Evolutionary conservation across 345 rosid species (phyloP).

Genomic region (Populus euphratica): DNA sequence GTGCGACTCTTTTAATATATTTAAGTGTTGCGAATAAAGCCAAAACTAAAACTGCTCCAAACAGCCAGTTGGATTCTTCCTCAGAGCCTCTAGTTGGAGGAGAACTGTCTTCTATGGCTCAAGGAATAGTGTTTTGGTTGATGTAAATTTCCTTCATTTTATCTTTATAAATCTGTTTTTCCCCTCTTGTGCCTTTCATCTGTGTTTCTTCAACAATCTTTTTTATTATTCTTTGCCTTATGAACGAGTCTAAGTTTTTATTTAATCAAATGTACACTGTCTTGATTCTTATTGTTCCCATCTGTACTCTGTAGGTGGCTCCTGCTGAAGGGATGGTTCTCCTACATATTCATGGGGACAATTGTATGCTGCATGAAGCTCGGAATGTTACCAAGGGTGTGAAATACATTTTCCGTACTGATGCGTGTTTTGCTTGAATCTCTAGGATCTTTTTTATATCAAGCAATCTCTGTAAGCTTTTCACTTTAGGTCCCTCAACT

Average conservation of each 20-base stretch:
- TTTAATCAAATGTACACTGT: background rate
- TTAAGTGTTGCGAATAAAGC: constrained; percentile 57
- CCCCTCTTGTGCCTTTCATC: background rate
- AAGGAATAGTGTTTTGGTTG: constrained; percentile 69
- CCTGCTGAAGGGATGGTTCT: constrained; percentile 94
- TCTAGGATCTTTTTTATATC: background rate
- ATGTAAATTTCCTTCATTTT: constrained; percentile 39
- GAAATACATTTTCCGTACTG: constrained; percentile 88
- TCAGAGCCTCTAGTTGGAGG: constrained; percentile 70
- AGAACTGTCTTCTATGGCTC: constrained; percentile 89
- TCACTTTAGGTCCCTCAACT: background rate
- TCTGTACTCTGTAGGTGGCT: constrained; percentile 52
- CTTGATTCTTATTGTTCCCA: background rate
- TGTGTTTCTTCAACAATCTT: background rate
- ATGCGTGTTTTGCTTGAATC: constrained; percentile 80
- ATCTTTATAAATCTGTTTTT: background rate
- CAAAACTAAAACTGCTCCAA: constrained; percentile 40
- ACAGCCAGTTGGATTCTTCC: constrained; percentile 36
- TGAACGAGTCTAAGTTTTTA: background rate
- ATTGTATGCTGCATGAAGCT: constrained; percentile 92
- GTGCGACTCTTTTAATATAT: constrained; percentile 74
- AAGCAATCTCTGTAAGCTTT: constrained; percentile 14
- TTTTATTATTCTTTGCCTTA: background rate
- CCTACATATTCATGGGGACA: constrained; percentile 83
- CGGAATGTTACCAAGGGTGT: constrained; percentile 66